A percentile compares a stretch with the other conserved stretches of the same genome.
phyloP scores from a whole-genome alignment of 2,329 filamentous ascomycete species.

The Fusarium verrucosum region DNA sequence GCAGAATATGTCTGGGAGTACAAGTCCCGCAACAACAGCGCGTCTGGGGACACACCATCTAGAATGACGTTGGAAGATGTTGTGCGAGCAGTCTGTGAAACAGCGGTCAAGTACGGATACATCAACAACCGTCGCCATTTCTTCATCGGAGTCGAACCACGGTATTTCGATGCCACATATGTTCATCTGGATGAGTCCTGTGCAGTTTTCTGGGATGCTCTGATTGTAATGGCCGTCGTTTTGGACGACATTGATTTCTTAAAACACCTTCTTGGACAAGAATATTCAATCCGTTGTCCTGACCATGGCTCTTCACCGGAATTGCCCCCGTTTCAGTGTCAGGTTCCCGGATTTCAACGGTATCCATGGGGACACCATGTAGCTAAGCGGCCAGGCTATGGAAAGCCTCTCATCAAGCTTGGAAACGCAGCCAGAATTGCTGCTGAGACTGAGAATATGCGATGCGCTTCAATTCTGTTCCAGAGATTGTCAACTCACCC shows the following conservation, averaged over 20 bases:
- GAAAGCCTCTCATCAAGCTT: background rate
- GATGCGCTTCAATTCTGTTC: background rate
- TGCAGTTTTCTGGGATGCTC: background rate
- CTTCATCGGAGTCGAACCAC: background rate
- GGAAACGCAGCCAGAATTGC: background rate
- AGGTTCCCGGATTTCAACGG: no score
- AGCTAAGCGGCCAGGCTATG: background rate
- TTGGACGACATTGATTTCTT: background rate
- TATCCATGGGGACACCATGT: no score
- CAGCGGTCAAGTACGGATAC: background rate
- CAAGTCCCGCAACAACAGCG: fast-evolving
- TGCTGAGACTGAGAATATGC: background rate
- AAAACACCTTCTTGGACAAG: background rate
- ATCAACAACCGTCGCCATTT: conserved; percentile 2
- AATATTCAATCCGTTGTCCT: background rate
- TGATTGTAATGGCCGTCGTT: background rate
- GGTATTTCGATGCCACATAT: fast-evolving
- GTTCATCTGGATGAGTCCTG: background rate
- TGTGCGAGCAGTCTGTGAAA: background rate
- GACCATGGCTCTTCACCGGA: fast-evolving
- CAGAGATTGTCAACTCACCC: fast-evolving
- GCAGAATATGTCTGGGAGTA: background rate
- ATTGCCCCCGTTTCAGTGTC: background rate
- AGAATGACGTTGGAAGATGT: background rate
- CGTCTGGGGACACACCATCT: no score